Base-by-base conservation (phyloP, 192 early-diverging fungal species). In the Entomortierella parvispora region DNA sequence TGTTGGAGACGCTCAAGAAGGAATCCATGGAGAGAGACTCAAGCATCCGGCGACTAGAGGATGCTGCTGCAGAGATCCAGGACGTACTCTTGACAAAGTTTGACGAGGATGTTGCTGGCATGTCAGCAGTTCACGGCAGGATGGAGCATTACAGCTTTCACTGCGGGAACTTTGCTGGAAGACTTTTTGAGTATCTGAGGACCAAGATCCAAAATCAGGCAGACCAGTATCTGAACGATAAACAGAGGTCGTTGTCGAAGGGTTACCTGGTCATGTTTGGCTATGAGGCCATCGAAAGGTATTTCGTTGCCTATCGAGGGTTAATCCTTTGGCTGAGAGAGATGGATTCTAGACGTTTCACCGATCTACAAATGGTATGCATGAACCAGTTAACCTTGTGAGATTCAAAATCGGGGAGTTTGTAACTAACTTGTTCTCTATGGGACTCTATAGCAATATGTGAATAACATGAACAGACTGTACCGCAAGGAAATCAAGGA, bases 311-410 rank as follows among this genome's bases (percentile, higher is more conserved):
- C 58, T 94, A 90, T 50, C 88, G 84, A 14, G 90, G 89, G 2
- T 74, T 93, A 40, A 84, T 87, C 37, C 58, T 91, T 18, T 94
- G 93, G 93, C 81, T 92, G 55, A 86, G 89, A 59, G 89, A 93
- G 53, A 86, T 93, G 70, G 90, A 92, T 40, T 81, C 91, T 26
- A 80, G 84, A 28, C 65, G 88, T 22, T 88, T 91, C 71, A 86
- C 86, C 55, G 93, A 94, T 59, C 65, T 93, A 6, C 92, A 92
- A 51, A 89, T 84, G 68, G 84, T 93, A 74, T 43, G 67, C 32
- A 18, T 40, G 2, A 14, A 12, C n/a, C n/a, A n/a, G n/a, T n/a
- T n/a, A n/a, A n/a, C n/a, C n/a, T n/a, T n/a, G n/a, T n/a, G n/a
- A n/a, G n/a, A n/a, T n/a, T n/a, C n/a, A n/a, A n/a, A n/a, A n/a